A percentile compares a stretch with the other conserved stretches of the same genome.
These are phyloP conservation scores for Mycena galopus DNA, from an alignment of 768 basidiomycete species.

Conservation along the genomic window DNA sequence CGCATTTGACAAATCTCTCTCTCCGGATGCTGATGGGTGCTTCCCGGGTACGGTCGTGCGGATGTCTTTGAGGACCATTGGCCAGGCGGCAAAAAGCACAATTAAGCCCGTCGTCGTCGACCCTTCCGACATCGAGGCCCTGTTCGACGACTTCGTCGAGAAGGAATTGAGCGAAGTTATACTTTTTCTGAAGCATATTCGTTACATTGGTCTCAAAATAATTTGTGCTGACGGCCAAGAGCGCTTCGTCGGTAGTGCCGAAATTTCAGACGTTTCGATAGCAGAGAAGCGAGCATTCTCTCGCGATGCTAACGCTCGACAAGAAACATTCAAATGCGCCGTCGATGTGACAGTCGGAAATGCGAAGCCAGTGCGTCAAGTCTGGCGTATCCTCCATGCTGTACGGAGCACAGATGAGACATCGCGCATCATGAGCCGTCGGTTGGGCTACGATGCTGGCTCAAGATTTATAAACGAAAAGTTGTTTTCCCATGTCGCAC, in stretches of 20 bases:
- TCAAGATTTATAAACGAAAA: slow-evolving; percentile 43
- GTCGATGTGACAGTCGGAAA: slow-evolving; percentile 19
- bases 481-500: slow-evolving; percentile 44
- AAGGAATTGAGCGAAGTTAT: slow-evolving; percentile 42
- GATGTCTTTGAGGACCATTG: slow-evolving; percentile 43
- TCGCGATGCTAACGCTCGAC: slow-evolving; percentile 20
- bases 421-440: slow-evolving; percentile 17
- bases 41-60: slow-evolving; percentile 45
- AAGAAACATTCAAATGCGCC: slow-evolving; percentile 31
- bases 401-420: slow-evolving; percentile 32
- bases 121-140: slow-evolving; percentile 30
- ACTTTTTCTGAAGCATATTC: slow-evolving; percentile 45
- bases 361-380: background rate
- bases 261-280: slow-evolving; percentile 33
- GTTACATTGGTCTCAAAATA: slow-evolving; percentile 42
- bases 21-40: background rate
- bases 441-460: slow-evolving; percentile 36
- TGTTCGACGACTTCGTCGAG: slow-evolving; percentile 43
- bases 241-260: slow-evolving; percentile 33
- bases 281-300: slow-evolving; percentile 31
- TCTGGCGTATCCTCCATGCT: slow-evolving; percentile 38
- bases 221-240: slow-evolving; percentile 36
- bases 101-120: slow-evolving; percentile 31
- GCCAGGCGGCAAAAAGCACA: slow-evolving; percentile 28
- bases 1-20: slow-evolving; percentile 34